These are phyloP conservation scores for Quercus ilex DNA, from an alignment of 306 rosid genomes.

Conservation along the genomic window DNA sequence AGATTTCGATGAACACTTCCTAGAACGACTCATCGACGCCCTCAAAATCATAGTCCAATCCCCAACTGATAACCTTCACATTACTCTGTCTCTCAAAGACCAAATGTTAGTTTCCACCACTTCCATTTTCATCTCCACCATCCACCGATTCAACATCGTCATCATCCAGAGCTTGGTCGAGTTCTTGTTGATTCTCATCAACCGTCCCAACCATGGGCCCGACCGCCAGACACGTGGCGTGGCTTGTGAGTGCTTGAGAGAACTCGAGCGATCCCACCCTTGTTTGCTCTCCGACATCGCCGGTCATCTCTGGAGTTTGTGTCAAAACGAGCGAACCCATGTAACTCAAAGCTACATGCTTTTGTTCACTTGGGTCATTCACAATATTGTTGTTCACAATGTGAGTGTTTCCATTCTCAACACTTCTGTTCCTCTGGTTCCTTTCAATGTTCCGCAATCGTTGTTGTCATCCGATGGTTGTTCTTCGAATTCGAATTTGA, in stretches of 20 bases:
- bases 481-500: slow-evolving; percentile 3
- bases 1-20: slow-evolving; percentile 7
- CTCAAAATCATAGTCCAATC: slow-evolving; percentile 60
- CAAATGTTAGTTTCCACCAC: slow-evolving; percentile 79
- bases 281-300: slow-evolving; percentile 72
- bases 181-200: slow-evolving; percentile 54
- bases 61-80: slow-evolving; percentile 48
- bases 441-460: slow-evolving; percentile 61
- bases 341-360: slow-evolving; percentile 75
- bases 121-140: slow-evolving; percentile 47
- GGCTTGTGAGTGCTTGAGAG: slow-evolving; percentile 89
- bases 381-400: slow-evolving; percentile 46
- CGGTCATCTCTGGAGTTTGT: slow-evolving; percentile 82
- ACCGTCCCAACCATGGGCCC: slow-evolving; percentile 74
- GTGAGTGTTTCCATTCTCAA: slow-evolving; percentile 59
- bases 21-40: slow-evolving; percentile 57
- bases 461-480: slow-evolving; percentile 8
- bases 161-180: slow-evolving; percentile 53
- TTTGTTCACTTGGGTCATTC: slow-evolving; percentile 61
- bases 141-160: slow-evolving; percentile 7
- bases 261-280: slow-evolving; percentile 68
- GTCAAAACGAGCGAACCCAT: slow-evolving; percentile 93
- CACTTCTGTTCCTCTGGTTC: slow-evolving; percentile 59
- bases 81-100: slow-evolving; percentile 64
- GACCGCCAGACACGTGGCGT: slow-evolving; percentile 71